Conservation (phyloP, 164 flowering plant species). For the Euptelea pleiosperma region DNA sequence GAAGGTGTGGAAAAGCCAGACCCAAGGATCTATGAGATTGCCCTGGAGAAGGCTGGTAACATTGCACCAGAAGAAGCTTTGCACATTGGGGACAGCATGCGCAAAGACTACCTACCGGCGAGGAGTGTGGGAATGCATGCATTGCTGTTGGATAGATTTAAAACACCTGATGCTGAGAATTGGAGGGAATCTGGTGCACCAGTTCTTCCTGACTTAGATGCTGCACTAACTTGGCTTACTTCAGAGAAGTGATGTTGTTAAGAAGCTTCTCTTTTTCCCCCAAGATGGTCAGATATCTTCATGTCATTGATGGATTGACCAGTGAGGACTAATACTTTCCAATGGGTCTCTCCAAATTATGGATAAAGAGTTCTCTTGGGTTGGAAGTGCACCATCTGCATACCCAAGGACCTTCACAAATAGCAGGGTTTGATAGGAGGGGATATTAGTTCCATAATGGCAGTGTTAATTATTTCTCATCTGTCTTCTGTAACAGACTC, state of each 20-base stretch:
- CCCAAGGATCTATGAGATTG: conserved; percentile 72
- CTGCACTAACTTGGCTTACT: conserved; percentile 61
- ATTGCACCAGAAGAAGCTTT: conserved; percentile 63
- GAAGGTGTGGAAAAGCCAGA: conserved; percentile 93
- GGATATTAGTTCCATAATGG: too few relatives aligned
- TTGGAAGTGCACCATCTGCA: too few relatives aligned
- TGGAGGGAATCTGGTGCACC: conserved; percentile 78
- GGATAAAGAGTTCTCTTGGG: too few relatives aligned
- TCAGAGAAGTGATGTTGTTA: background rate
- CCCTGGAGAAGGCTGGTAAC: conserved; percentile 77
- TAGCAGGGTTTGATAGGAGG: too few relatives aligned
- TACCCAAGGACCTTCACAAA: too few relatives aligned
- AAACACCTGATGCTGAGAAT: conserved; percentile 59
- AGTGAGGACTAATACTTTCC: too few relatives aligned
- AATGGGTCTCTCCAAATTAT: too few relatives aligned
- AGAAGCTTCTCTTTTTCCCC: conserved; percentile 1
- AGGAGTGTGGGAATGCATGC: conserved; percentile 81
- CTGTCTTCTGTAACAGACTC: too few relatives aligned
- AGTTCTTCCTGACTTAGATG: conserved; percentile 69
- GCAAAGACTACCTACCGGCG: conserved; percentile 79
- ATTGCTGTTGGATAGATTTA: conserved; percentile 74
- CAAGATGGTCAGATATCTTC: conserved; percentile 3
- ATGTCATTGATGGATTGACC: too few relatives aligned
- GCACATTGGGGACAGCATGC: conserved; percentile 89
- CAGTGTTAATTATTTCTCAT: too few relatives aligned